Conservation (phyloP, 495 filamentous ascomycete genomes). For the Talaromyces stipitatus region DNA sequence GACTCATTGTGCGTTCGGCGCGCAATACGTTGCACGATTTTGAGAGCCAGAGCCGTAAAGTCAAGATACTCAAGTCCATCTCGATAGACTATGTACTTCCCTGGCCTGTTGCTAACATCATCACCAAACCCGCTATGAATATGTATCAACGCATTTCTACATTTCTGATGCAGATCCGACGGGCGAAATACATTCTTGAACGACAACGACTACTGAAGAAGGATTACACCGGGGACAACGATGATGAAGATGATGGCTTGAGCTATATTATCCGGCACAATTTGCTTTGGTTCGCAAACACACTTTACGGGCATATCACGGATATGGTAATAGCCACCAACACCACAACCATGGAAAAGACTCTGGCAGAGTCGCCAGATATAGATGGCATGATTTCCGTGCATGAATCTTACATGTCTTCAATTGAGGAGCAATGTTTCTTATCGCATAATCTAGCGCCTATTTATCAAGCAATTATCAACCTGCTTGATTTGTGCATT, state of each 20-base stretch:
- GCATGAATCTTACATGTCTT: slow-evolving; percentile 55
- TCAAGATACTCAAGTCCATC: slow-evolving; percentile 48
- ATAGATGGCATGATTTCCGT: slow-evolving; percentile 73
- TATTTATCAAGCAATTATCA: slow-evolving; percentile 57
- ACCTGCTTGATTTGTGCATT: slow-evolving; percentile 53
- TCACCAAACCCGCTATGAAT: slow-evolving; percentile 51
- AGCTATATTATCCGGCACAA: slow-evolving; percentile 63
- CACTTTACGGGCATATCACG: slow-evolving; percentile 66
- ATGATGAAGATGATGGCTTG: slow-evolving; percentile 25
- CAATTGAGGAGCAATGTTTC: slow-evolving; percentile 57
- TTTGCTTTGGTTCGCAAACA: slow-evolving; percentile 72
- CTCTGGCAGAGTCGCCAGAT: slow-evolving; percentile 55
- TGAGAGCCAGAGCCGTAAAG: slow-evolving; percentile 21
- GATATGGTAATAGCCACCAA: slow-evolving; percentile 59
- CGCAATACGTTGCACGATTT: slow-evolving; percentile 8
- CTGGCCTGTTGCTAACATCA: slow-evolving; percentile 82
- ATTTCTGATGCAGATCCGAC: slow-evolving; percentile 68
- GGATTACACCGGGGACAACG: not conserved
- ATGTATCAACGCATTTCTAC: slow-evolving; percentile 64
- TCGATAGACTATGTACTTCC: slow-evolving; percentile 57
- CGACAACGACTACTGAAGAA: slow-evolving; percentile 35
- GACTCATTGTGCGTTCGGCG: slow-evolving; percentile 45
- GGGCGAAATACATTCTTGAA: slow-evolving; percentile 62
- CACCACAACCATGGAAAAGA: slow-evolving; percentile 39
- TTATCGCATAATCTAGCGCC: slow-evolving; percentile 55